Base-by-base conservation (phyloP, 371 early-diverging fungal genomes). In the Mucor saturninus region DNA sequence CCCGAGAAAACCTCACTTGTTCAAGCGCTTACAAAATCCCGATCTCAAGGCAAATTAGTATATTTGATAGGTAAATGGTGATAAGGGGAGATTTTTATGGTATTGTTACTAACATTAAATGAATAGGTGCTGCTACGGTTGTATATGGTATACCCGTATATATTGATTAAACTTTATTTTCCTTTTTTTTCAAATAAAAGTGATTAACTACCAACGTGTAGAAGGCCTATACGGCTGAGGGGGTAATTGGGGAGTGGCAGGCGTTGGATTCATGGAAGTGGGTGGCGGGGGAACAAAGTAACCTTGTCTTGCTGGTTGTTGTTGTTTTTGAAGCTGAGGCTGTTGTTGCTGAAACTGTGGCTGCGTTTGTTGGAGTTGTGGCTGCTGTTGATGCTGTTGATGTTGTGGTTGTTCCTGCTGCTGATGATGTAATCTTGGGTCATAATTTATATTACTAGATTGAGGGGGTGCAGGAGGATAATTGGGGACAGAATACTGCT, bases 61-160 rank as follows among this genome's bases (percentile, higher is more conserved):
- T 60, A 59, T 56, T 15, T 59, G 6, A 63, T 72, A 62, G 50
- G 50, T 50, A 50, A 28, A 21, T 14, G 13, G 14, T 48, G 4
- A 7, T 28, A 26, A 14, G 7, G 5, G 28, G 30, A 29, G 4
- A 29, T 5, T 26, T 5, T 21, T 6, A 46, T 5, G 2, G 48
- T n/a, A 46, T 26, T 26, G n/a, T 4, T 26, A 6, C 7, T 46
- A 21, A 21, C 26, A 9, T 21, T n/a, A 49, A 30, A 49, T 49
- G 9, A 28, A 2, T 49, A 50, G 76, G 82, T 5, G 96, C 98
- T 15, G 95, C 99, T 0, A 89, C 98, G 0, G 96, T 99, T 2
- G 90, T 98, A 3, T 99, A 99, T 73, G 99, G 99, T 5, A 83
- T 96, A 29, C 98, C 98, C 6, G 83, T 85, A 3, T 88, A 87